Conservation (phyloP, 1,284 basidiomycete species). For the Sanghuangporus weigelae region DNA sequence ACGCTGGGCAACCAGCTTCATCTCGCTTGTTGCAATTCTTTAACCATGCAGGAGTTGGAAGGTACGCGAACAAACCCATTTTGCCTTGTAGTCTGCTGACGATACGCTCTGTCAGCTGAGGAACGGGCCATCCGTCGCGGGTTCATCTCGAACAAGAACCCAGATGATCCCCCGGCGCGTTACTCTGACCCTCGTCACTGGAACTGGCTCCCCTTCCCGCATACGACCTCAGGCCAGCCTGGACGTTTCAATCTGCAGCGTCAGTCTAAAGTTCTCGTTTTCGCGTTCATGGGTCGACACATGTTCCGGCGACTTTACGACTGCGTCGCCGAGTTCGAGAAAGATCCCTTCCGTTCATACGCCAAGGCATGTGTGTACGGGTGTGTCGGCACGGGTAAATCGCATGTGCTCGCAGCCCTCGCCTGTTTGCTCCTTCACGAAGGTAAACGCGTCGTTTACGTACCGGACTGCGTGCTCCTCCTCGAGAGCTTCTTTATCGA, state of each 20-base stretch:
- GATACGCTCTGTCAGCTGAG: background rate
- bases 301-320: slow-evolving; percentile 12
- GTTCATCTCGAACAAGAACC: slow-evolving; percentile 14
- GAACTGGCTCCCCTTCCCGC: slow-evolving; percentile 15
- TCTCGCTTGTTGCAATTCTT: no score
- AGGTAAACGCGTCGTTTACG: slow-evolving; percentile 13
- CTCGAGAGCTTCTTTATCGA: slow-evolving; percentile 12
- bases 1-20: no score
- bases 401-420: slow-evolving; percentile 14
- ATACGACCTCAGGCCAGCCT: slow-evolving; percentile 12
- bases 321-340: slow-evolving; percentile 7
- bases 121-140: slow-evolving; percentile 14
- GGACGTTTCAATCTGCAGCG: slow-evolving; percentile 9
- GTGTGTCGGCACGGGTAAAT: slow-evolving; percentile 13
- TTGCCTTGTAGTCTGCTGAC: background rate
- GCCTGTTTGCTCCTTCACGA: slow-evolving; percentile 13
- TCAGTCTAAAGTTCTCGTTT: slow-evolving; percentile 13
- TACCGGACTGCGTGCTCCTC: slow-evolving; percentile 12
- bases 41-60: slow-evolving; percentile 12
- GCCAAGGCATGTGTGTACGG: slow-evolving; percentile 8
- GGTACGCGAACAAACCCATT: background rate
- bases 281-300: slow-evolving; percentile 15
- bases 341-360: slow-evolving; percentile 9
- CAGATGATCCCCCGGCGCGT: slow-evolving; percentile 12
- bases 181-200: slow-evolving; percentile 11